Evolutionary conservation across 495 filamentous ascomycete genomes (phyloP).

Genomic region (Pyrenula massariospora): DNA sequence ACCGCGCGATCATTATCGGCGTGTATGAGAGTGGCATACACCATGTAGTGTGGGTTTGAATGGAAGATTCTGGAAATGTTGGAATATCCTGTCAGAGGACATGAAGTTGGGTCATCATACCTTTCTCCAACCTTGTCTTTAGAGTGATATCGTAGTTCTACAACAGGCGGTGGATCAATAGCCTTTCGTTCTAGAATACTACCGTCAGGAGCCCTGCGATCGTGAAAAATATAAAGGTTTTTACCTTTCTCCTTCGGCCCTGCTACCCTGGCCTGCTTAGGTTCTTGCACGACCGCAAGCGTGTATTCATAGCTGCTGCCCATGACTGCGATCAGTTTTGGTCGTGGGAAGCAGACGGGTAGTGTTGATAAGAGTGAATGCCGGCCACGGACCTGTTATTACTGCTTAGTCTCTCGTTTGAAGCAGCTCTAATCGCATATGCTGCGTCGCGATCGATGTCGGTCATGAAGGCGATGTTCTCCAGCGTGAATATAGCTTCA

Average conservation of each 20-base stretch:
- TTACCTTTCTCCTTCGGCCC: constrained; percentile 49
- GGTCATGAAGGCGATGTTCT: neutral
- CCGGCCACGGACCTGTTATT: neutral
- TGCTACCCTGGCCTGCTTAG: constrained; percentile 40
- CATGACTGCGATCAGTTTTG: constrained; percentile 6
- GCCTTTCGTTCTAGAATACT: constrained; percentile 68
- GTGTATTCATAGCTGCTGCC: constrained; percentile 24
- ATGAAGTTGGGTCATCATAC: neutral
- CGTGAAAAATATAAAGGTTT: neutral
- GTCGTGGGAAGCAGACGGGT: neutral
- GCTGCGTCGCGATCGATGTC: neutral
- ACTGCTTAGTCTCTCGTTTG: neutral
- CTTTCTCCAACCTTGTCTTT: constrained; percentile 3
- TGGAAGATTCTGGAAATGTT: constrained; percentile 10
- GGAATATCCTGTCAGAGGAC: neutral
- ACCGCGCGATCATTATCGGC: constrained; percentile 47
- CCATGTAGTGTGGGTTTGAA: constrained; percentile 72
- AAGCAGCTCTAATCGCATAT: neutral
- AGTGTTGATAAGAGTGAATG: neutral
- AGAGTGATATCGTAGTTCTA: constrained; percentile 64
- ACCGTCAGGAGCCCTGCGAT: constrained; percentile 1
- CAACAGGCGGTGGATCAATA: constrained; percentile 87
- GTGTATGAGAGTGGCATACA: constrained; percentile 62
- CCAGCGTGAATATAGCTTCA: neutral
- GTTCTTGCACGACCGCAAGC: constrained; percentile 42